These are phyloP conservation scores for Fistulifera solaris DNA, from an alignment of 108 stramenopile species.

Conservation along the genomic window DNA sequence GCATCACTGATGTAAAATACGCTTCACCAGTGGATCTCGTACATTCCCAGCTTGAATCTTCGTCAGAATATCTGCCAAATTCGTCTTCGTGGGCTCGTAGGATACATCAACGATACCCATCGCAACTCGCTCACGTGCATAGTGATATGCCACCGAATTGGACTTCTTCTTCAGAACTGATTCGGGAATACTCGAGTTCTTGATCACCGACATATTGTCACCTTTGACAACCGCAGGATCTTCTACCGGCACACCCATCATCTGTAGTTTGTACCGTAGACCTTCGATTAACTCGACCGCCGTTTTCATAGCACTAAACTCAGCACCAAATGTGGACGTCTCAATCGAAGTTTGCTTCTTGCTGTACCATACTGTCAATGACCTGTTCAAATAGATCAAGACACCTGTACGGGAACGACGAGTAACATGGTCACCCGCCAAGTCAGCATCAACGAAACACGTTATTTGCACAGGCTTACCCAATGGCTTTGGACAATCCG, in stretches of 20 bases:
- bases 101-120: slow-evolving; percentile 7
- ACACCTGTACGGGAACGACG: slow-evolving; percentile 44
- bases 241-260: slow-evolving; percentile 40
- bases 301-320: slow-evolving; percentile 33
- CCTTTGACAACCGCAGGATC: slow-evolving; percentile 21
- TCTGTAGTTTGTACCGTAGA: slow-evolving; percentile 45
- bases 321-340: slow-evolving; percentile 39
- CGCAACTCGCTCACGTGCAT: slow-evolving; percentile 27
- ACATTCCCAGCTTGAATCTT: slow-evolving; percentile 8
- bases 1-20: too few relatives aligned
- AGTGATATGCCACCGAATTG: slow-evolving; percentile 38
- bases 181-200: slow-evolving; percentile 23
- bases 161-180: slow-evolving; percentile 37
- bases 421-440: slow-evolving; percentile 36
- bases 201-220: slow-evolving; percentile 35
- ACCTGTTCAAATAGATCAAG: slow-evolving; percentile 38
- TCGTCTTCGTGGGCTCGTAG: slow-evolving; percentile 17
- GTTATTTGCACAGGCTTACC: slow-evolving; percentile 17
- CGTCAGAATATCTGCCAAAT: slow-evolving; percentile 37
- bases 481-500: slow-evolving; percentile 20
- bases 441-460: slow-evolving; percentile 43
- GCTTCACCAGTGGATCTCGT: too few relatives aligned
- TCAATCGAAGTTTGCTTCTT: slow-evolving; percentile 53
- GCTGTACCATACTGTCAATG: slow-evolving; percentile 37
- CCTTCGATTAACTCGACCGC: slow-evolving; percentile 28